A percentile compares a stretch with the other conserved stretches of the same genome.
Conservation (phyloP, 305 asterid genomes). For the Ajuga reptans region DNA sequence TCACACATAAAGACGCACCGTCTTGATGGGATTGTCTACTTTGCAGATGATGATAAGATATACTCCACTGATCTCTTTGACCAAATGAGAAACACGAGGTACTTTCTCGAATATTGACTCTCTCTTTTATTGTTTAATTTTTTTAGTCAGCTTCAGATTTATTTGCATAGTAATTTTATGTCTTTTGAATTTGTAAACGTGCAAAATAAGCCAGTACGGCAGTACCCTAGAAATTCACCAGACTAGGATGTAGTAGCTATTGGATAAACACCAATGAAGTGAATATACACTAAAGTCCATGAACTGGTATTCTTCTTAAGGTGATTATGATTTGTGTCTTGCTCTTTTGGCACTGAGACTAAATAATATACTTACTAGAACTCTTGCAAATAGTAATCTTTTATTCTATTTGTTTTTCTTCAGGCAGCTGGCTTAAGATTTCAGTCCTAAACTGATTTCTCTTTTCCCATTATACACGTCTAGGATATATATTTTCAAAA, state of each 20-base stretch:
- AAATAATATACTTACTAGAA: neutral
- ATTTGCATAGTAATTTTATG: neutral
- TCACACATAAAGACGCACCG: constrained; percentile 63
- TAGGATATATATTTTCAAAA: neutral
- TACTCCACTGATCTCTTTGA: constrained; percentile 49
- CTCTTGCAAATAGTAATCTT: neutral
- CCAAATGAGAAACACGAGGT: constrained; percentile 77
- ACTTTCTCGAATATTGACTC: neutral
- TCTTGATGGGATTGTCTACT: constrained; percentile 69
- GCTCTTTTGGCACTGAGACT: neutral
- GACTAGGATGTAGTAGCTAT: neutral
- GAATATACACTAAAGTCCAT: neutral
- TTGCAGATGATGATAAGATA: constrained; percentile 58
- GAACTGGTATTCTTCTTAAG: neutral
- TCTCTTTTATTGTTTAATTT: neutral
- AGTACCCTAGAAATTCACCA: neutral
- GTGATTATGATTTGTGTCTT: neutral
- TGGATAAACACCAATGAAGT: neutral
- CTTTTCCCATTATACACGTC: neutral
- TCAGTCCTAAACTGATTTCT: constrained; percentile 6
- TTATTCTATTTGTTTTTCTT: neutral
- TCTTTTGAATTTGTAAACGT: too few species aligned
- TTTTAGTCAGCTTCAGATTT: constrained; percentile 6
- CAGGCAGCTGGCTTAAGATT: neutral
- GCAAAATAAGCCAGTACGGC: neutral